These are phyloP conservation scores for Pichia nanzhaoensis DNA, from an alignment of 805 yeast genomes.

Conservation along the genomic window DNA sequence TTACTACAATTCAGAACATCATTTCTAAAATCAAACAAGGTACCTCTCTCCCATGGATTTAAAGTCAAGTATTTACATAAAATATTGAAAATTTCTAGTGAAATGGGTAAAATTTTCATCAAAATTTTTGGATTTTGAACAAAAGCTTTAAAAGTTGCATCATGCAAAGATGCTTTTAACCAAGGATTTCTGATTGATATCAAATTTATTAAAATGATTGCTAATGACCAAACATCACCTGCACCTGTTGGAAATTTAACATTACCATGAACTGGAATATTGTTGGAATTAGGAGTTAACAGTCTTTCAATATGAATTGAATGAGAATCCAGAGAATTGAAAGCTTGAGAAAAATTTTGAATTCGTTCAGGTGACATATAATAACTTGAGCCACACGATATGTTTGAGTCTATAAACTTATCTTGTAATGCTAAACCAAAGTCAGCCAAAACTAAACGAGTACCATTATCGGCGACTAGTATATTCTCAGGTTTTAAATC, in stretches of 20 bases:
- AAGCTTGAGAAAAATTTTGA: conserved; percentile 35
- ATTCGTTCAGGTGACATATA: conserved; percentile 89
- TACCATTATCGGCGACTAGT: conserved; percentile 53
- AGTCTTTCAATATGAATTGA: conserved; percentile 27
- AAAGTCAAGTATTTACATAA: conserved; percentile 38
- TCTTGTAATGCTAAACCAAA: conserved; percentile 80
- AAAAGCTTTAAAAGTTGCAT: conserved; percentile 60
- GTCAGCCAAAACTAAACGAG: conserved; percentile 63
- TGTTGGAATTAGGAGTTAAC: conserved; percentile 18
- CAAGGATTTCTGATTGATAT: conserved; percentile 86
- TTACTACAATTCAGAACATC: conserved; percentile 30
- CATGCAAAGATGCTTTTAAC: conserved; percentile 69
- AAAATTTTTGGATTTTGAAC: conserved; percentile 49
- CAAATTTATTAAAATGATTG: conserved; percentile 72
- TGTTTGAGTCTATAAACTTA: conserved; percentile 52
- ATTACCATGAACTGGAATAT: conserved; percentile 21
- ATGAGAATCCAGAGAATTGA: conserved; percentile 28
- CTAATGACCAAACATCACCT: conserved; percentile 86
- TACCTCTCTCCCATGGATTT: conserved; percentile 43
- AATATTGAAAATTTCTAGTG: conserved; percentile 51
- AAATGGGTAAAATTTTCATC: conserved; percentile 64
- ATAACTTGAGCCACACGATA: conserved; percentile 80
- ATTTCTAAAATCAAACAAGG: conserved; percentile 33
- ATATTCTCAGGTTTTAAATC: conserved; percentile 96
- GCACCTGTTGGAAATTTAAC: conserved; percentile 55